Evolutionary conservation across 176 grass and related monocot species (phyloP).

Genomic region (Avena sativa): DNA sequence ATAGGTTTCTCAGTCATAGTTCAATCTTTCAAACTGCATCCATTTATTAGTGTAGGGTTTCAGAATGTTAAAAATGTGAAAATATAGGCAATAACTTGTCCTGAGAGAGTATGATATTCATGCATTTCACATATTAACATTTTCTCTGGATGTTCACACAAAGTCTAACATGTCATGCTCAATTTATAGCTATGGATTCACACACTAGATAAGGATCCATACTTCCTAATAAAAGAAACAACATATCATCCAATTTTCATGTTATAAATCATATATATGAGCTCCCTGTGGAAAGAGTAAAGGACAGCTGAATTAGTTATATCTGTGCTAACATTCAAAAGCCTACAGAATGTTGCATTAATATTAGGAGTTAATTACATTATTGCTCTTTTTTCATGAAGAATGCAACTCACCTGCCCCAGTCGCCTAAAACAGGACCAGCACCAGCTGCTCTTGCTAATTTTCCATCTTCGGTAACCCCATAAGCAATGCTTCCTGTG

Average conservation of each 20-base stretch:
- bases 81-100: not conserved
- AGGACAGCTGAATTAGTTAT: conserved; percentile 1
- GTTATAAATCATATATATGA: conserved; percentile 19
- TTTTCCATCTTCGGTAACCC: conserved; percentile 90
- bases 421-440: conserved; percentile 93
- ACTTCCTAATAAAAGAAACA: conserved; percentile 22
- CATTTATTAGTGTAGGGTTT: conserved; percentile 11
- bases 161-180: not conserved
- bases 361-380: not conserved
- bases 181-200: not conserved
- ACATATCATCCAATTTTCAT: conserved; percentile 8
- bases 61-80: conserved; percentile 29
- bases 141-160: not conserved
- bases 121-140: conserved; percentile 7
- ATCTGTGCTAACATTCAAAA: conserved; percentile 8
- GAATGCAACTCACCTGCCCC: conserved; percentile 76
- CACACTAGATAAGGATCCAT: not conserved
- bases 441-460: conserved; percentile 94
- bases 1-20: conserved; percentile 25
- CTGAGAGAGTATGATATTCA: not conserved
- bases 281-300: not conserved
- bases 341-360: conserved; percentile 1
- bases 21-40: conserved; percentile 32
- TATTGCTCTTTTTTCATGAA: not conserved
- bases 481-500: conserved; percentile 96